Percentiles rank a stretch among this genome's conserved stretches.
These are phyloP conservation scores for Botrytis byssoidea DNA, from an alignment of 2,329 filamentous ascomycete species.

Conservation along the genomic window DNA sequence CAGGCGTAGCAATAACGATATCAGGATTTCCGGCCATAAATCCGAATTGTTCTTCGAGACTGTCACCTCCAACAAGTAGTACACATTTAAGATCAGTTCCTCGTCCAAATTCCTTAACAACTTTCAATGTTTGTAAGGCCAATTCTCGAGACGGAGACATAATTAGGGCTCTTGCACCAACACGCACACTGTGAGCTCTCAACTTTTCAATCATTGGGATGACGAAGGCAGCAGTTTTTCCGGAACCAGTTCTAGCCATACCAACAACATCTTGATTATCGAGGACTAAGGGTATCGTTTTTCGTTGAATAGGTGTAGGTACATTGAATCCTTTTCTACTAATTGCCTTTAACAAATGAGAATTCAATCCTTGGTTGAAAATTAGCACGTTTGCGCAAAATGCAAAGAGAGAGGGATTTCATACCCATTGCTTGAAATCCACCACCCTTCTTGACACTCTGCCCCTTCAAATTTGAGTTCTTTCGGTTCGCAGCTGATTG, in stretches of 20 bases:
- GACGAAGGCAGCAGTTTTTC: slow-evolving; percentile 97
- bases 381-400: slow-evolving; percentile 24
- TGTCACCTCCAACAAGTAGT: slow-evolving; percentile 90
- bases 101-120: slow-evolving; percentile 88
- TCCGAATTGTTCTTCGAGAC: slow-evolving; percentile 89
- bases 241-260: slow-evolving; percentile 97
- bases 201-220: slow-evolving; percentile 97
- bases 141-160: slow-evolving; percentile 91
- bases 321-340: slow-evolving; percentile 92
- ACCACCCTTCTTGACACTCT: slow-evolving; percentile 88
- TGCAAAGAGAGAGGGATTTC: slow-evolving; percentile 27
- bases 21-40: slow-evolving; percentile 94
- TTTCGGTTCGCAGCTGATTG: slow-evolving; percentile 90
- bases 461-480: slow-evolving; percentile 75
- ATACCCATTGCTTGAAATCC: slow-evolving; percentile 93
- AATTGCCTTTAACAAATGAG: slow-evolving; percentile 84
- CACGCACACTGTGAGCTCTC: slow-evolving; percentile 80
- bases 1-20: slow-evolving; percentile 94
- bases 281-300: slow-evolving; percentile 88
- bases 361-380: slow-evolving; percentile 62
- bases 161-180: slow-evolving; percentile 83
- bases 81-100: slow-evolving; percentile 92
- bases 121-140: slow-evolving; percentile 91
- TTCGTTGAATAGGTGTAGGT: slow-evolving; percentile 95
- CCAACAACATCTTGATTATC: slow-evolving; percentile 95